Conservation (phyloP, 2,329 filamentous ascomycete genomes). For the Aspergillus phoenicis region DNA sequence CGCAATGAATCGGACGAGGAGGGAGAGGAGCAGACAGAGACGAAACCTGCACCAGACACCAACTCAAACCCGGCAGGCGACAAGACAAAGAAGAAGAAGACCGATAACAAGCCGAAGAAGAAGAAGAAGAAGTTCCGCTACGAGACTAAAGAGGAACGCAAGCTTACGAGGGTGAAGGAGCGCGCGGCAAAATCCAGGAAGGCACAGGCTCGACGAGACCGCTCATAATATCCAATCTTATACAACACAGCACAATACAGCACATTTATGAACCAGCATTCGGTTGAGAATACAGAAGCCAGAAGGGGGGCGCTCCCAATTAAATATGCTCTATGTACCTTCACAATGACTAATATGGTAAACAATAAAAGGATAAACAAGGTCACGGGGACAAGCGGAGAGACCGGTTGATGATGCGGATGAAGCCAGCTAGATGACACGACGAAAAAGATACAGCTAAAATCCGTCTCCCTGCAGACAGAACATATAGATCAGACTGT, state of each 20-base stretch:
- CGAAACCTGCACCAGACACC: conserved; percentile 33
- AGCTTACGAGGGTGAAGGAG: conserved; percentile 62
- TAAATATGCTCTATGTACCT: conserved; percentile 22
- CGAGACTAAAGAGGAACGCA: conserved; percentile 82
- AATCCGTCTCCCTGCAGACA: conserved; percentile 20
- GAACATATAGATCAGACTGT: conserved; percentile 29
- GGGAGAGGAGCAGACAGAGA: conserved; percentile 31
- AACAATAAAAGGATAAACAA: conserved; percentile 18
- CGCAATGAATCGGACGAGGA: conserved; percentile 33
- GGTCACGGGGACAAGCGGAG: conserved; percentile 19
- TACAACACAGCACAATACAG: background rate
- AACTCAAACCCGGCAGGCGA: conserved; percentile 40
- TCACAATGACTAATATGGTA: conserved; percentile 13
- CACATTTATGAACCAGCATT: conserved; percentile 7
- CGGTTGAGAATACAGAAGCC: conserved; percentile 2
- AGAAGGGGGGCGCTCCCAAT: conserved; percentile 6
- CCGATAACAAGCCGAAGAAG: conserved; percentile 64
- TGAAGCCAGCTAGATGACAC: conserved; percentile 20
- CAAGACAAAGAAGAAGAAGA: conserved; percentile 51
- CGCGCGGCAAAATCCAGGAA: conserved; percentile 70
- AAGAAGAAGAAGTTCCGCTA: conserved; percentile 93
- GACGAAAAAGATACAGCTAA: conserved; percentile 20
- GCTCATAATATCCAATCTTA: conserved; percentile 26
- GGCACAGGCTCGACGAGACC: conserved; percentile 58
- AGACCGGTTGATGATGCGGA: conserved; percentile 17